A percentile compares a stretch with the other conserved stretches of the same genome.
Evolutionary conservation across 306 rosid genomes (phyloP).

Genomic region (Pachyrhizus erosus): DNA sequence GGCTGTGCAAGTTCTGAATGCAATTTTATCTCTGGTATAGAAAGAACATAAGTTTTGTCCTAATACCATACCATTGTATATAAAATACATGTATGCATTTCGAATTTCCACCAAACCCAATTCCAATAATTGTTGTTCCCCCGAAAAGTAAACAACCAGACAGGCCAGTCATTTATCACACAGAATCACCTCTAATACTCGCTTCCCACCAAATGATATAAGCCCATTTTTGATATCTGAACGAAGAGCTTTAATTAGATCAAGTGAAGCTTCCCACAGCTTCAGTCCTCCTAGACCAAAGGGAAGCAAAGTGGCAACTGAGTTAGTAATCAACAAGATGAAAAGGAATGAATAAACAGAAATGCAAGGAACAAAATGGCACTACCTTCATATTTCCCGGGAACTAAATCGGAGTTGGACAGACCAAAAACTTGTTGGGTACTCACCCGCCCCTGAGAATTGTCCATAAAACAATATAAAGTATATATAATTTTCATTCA

Average conservation of each 20-base stretch:
- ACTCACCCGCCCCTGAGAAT: slow-evolving; percentile 75
- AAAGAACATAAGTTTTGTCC: background rate
- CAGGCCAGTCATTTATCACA: background rate
- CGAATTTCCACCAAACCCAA: background rate
- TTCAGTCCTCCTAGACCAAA: slow-evolving; percentile 73
- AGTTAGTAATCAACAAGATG: background rate
- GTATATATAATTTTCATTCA: too few relatives aligned
- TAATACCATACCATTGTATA: background rate
- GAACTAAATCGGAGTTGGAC: slow-evolving; percentile 91
- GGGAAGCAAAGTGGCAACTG: slow-evolving; percentile 23
- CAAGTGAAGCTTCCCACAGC: slow-evolving; percentile 94
- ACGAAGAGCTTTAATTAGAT: slow-evolving; percentile 75
- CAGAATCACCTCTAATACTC: slow-evolving; percentile 78
- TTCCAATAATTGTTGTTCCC: too few relatives aligned
- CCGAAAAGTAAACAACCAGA: too few relatives aligned
- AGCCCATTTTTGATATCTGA: slow-evolving; percentile 59
- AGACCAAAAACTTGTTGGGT: slow-evolving; percentile 83
- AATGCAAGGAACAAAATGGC: too few relatives aligned
- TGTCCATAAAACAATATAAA: background rate
- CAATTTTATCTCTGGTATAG: background rate
- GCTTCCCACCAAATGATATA: slow-evolving; percentile 64
- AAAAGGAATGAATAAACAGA: slow-evolving; percentile 12
- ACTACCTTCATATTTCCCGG: slow-evolving; percentile 89
- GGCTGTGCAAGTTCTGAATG: background rate
- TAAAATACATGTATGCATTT: background rate